A percentile compares a stretch with the other conserved stretches of the same genome.
Conservation (phyloP, 2,329 filamentous ascomycete genomes). For the Aspergillus neotritici region DNA sequence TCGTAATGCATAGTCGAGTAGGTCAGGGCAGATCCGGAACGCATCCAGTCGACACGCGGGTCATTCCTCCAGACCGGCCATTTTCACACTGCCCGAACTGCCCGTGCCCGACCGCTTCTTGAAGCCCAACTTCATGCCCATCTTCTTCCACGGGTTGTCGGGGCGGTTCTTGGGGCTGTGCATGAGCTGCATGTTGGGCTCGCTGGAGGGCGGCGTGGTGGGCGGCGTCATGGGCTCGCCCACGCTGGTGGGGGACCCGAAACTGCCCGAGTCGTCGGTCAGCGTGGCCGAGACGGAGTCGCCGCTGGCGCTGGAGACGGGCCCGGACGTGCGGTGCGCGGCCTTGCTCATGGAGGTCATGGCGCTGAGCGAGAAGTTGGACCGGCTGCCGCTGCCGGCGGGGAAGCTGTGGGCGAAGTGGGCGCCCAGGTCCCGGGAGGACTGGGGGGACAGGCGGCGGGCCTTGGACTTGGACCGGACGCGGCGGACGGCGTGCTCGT, state of each 20-base stretch:
- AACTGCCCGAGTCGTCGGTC: constrained; percentile 44
- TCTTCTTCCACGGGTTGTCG: constrained; percentile 50
- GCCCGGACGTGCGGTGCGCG: constrained; percentile 30
- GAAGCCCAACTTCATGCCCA: constrained; percentile 46
- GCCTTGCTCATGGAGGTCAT: constrained; percentile 31
- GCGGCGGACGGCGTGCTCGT: constrained; percentile 26
- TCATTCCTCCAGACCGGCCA: constrained; percentile 23
- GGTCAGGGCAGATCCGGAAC: not conserved
- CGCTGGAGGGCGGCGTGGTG: constrained; percentile 46
- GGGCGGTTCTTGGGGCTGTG: constrained; percentile 38
- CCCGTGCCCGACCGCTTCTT: constrained; percentile 32
- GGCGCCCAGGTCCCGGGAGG: constrained; percentile 28
- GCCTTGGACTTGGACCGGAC: constrained; percentile 25
- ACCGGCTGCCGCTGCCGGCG: constrained; percentile 23
- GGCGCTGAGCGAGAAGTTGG: constrained; percentile 28
- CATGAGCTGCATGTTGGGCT: constrained; percentile 26
- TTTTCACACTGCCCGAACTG: constrained; percentile 19
- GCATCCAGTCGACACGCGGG: not conserved
- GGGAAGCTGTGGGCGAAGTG: constrained; percentile 20
- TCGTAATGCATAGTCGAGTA: not conserved
- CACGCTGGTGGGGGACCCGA: constrained; percentile 36
- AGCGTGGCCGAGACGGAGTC: constrained; percentile 35
- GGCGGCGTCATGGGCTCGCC: constrained; percentile 48
- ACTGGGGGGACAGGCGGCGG: constrained; percentile 27
- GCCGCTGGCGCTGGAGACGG: constrained; percentile 33